Evolutionary conservation across 345 rosid species (phyloP).

Genomic region (Alliaria petiolata): DNA sequence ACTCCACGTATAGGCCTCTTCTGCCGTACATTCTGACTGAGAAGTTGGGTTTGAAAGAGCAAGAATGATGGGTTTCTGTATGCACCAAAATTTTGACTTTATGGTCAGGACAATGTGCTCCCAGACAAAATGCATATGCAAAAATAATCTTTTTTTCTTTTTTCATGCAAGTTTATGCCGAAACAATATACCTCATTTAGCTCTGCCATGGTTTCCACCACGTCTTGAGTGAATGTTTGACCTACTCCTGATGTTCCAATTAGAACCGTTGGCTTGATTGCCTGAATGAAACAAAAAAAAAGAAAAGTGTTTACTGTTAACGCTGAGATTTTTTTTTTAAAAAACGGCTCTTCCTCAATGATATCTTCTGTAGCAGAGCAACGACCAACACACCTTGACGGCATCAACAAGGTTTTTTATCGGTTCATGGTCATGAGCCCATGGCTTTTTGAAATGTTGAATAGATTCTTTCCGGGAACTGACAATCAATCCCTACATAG

Average conservation of each 20-base stretch:
- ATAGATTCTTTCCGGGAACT: constrained; percentile 75
- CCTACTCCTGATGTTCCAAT: constrained; percentile 97
- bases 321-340: not conserved
- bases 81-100: not conserved
- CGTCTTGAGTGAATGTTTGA: constrained; percentile 80
- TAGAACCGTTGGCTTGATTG: constrained; percentile 83
- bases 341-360: not conserved
- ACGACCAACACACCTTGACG: constrained; percentile 51
- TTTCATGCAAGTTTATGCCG: not conserved
- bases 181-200: constrained; percentile 59
- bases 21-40: constrained; percentile 96
- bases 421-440: constrained; percentile 93
- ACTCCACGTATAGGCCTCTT: constrained; percentile 89
- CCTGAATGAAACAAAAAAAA: constrained; percentile 35
- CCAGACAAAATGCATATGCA: not conserved
- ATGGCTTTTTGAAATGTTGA: constrained; percentile 94
- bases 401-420: constrained; percentile 62
- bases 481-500: constrained; percentile 76
- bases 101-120: constrained; percentile 1
- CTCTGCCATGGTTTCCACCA: constrained; percentile 80
- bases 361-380: constrained; percentile 5
- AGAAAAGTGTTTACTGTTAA: constrained; percentile 1
- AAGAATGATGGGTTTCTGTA: constrained; percentile 87
- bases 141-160: not conserved
- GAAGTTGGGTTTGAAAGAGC: constrained; percentile 97